Conservation (phyloP, 75 land plant genomes). For the Cupressus sempervirens region DNA sequence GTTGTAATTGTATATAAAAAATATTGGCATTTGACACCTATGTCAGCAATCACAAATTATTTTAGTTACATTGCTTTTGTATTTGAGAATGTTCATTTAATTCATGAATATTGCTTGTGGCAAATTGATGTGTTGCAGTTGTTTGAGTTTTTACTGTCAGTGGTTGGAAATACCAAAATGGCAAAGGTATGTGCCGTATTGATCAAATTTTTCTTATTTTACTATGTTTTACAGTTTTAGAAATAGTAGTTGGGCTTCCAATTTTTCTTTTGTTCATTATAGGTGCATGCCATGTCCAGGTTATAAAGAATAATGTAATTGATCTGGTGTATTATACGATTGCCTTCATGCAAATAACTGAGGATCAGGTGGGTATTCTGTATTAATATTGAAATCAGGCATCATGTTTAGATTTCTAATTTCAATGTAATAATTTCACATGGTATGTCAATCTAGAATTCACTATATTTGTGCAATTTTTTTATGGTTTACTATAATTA, state of each 20-base stretch:
- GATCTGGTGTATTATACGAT: constrained; percentile 84
- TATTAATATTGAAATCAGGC: not conserved
- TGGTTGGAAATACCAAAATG: constrained; percentile 54
- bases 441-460: not conserved
- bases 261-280: constrained; percentile 4
- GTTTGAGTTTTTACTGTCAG: constrained; percentile 76
- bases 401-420: not conserved
- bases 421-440: not conserved
- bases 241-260: not conserved
- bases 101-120: not conserved
- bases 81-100: not conserved
- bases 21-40: not conserved
- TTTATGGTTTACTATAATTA: not conserved
- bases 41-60: not conserved
- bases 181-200: constrained; percentile 25
- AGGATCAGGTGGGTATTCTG: constrained; percentile 65
- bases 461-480: not conserved
- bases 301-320: constrained; percentile 41
- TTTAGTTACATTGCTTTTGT: not conserved
- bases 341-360: constrained; percentile 90
- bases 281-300: constrained; percentile 28
- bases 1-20: not conserved
- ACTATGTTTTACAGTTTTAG: not conserved
- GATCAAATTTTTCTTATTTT: not conserved
- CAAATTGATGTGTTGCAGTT: constrained; percentile 50